Evolutionary conservation across 352 stramenopile species (phyloP).

Genomic region (Globisporangium irregulare): DNA sequence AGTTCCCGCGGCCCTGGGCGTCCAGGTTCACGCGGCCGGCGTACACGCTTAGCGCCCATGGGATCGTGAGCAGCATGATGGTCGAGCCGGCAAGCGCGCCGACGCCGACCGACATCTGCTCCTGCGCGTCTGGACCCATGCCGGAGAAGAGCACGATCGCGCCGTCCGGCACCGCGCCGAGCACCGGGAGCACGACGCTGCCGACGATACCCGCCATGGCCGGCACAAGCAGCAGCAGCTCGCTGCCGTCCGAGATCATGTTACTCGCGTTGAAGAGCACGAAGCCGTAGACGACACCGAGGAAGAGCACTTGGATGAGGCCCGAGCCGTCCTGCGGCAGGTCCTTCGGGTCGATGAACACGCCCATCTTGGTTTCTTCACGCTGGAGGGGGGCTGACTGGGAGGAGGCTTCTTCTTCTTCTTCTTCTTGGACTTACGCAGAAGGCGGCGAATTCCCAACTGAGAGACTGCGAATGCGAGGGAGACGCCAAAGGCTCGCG

Average conservation of each 20-base stretch:
- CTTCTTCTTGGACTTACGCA: constrained; percentile 1
- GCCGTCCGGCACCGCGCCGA: constrained; percentile 96
- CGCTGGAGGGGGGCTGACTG: constrained; percentile 6
- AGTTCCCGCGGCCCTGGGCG: constrained; percentile 79
- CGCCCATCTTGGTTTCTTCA: constrained; percentile 8
- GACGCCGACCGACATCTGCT: constrained; percentile 96
- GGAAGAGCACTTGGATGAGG: constrained; percentile 91
- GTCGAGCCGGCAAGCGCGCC: constrained; percentile 97
- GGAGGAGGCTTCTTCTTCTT: background rate
- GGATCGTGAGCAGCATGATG: constrained; percentile 99
- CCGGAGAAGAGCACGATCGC: constrained; percentile 98
- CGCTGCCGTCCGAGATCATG: constrained; percentile 97
- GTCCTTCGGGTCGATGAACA: constrained; percentile 88
- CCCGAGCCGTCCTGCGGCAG: constrained; percentile 76
- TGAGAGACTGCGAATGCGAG: constrained; percentile 1
- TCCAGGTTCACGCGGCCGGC: constrained; percentile 95
- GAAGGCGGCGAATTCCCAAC: constrained; percentile 18
- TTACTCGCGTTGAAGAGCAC: constrained; percentile 96
- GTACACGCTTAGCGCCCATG: constrained; percentile 93
- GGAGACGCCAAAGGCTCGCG: background rate
- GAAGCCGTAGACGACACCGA: constrained; percentile 95
- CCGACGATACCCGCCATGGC: constrained; percentile 95
- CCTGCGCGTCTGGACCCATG: constrained; percentile 90
- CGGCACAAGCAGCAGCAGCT: constrained; percentile 96
- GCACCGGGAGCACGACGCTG: constrained; percentile 94